Evolutionary conservation across 1,284 basidiomycete species (phyloP).

Genomic region (Ustilago xerochloae): DNA sequence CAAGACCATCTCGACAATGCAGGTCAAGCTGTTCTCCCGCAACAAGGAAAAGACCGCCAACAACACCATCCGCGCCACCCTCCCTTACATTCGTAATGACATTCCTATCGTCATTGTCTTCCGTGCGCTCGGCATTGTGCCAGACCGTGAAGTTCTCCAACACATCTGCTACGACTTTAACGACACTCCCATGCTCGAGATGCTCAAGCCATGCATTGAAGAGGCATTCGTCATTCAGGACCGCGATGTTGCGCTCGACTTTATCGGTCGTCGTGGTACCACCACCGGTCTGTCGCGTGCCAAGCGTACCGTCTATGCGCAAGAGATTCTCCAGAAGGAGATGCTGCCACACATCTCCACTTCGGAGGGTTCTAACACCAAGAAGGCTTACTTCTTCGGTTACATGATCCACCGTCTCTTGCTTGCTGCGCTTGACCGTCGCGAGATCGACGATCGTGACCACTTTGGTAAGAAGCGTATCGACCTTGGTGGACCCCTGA

Average conservation of each 20-base stretch:
- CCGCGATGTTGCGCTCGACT: conserved; percentile 88
- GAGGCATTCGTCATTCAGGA: conserved; percentile 99
- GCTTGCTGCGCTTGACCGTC: conserved; percentile 89
- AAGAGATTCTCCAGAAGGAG: conserved; percentile 98
- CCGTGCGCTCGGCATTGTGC: conserved; percentile 95
- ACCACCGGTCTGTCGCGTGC: conserved; percentile 91
- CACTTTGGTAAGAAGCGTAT: conserved; percentile 99
- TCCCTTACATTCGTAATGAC: conserved; percentile 98
- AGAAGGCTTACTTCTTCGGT: conserved; percentile 99
- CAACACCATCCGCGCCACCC: conserved; percentile 94
- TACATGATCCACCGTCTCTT: conserved; percentile 98
- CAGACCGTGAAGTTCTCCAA: conserved; percentile 95
- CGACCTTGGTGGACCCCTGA: conserved; percentile 92
- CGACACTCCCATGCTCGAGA: conserved; percentile 94
- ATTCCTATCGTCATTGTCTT: conserved; percentile 99
- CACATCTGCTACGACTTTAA: conserved; percentile 99
- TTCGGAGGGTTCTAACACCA: conserved; percentile 93
- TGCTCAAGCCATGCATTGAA: conserved; percentile 98
- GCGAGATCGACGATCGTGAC: conserved; percentile 98
- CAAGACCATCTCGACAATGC: conserved; percentile 97
- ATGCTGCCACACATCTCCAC: conserved; percentile 98
- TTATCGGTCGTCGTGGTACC: conserved; percentile 97
- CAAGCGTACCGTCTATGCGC: conserved; percentile 92
- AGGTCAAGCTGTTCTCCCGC: conserved; percentile 95
- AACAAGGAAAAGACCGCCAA: conserved; percentile 83